Percentiles rank a stretch among this genome's conserved stretches.
These are phyloP conservation scores for Moniliophthora roreri DNA, from an alignment of 1,284 basidiomycete species.

Conservation along the genomic window DNA sequence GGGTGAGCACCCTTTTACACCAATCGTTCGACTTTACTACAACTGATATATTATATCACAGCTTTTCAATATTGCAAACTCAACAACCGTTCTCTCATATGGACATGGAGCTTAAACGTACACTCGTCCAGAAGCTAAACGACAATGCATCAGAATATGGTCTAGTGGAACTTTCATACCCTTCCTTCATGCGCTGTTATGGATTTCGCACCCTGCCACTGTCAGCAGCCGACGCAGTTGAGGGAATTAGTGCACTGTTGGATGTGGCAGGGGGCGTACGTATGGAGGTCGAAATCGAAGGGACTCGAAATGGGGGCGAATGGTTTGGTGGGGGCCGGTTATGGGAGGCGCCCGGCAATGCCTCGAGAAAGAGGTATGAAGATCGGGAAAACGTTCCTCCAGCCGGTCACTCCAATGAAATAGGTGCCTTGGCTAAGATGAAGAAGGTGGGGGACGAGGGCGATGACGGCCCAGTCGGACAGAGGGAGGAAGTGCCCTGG, in stretches of 20 bases:
- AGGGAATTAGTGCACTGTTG: conserved; percentile 84
- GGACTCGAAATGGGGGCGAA: conserved; percentile 82
- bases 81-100: conserved; percentile 95
- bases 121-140: conserved; percentile 83
- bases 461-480: conserved; percentile 37
- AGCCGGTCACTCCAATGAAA: conserved; percentile 22
- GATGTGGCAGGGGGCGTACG: conserved; percentile 90
- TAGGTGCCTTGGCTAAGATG: conserved; percentile 21
- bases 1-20: conserved; percentile 62
- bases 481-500: conserved; percentile 63
- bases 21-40: conserved; percentile 2
- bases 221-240: conserved; percentile 92
- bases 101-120: conserved; percentile 90
- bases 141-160: conserved; percentile 95
- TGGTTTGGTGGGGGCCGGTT: conserved; percentile 82
- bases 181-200: conserved; percentile 89
- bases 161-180: conserved; percentile 91
- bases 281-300: conserved; percentile 88
- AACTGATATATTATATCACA: conserved; percentile 29
- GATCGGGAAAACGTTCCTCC: conserved; percentile 48
- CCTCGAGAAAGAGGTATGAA: conserved; percentile 36
- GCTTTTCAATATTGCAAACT: conserved; percentile 91
- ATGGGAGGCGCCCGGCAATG: conserved; percentile 60
- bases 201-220: conserved; percentile 88
- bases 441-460: conserved; percentile 31